A percentile compares a stretch with the other conserved stretches of the same genome.
These are phyloP conservation scores for Mycena alexandri DNA, from an alignment of 768 basidiomycete species.

Conservation along the genomic window DNA sequence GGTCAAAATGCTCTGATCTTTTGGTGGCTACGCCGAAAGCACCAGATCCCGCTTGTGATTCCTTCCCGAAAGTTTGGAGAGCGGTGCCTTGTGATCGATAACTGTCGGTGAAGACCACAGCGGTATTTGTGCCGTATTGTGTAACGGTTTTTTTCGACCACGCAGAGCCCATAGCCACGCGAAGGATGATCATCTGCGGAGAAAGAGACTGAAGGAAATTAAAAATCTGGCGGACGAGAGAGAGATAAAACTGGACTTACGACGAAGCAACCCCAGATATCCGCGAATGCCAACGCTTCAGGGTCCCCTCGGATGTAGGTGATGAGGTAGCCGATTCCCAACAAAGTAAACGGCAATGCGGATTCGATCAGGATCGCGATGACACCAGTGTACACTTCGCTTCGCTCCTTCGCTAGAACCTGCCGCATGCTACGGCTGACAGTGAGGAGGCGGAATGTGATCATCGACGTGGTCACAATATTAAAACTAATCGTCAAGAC, in stretches of 20 bases:
- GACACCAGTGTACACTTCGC: slow-evolving; percentile 46
- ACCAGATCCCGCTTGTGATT: slow-evolving; percentile 5
- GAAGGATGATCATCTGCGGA: slow-evolving; percentile 26
- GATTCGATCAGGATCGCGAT: slow-evolving; percentile 48
- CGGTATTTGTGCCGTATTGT: slow-evolving; percentile 27
- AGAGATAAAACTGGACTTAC: background rate
- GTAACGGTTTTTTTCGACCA: slow-evolving; percentile 26
- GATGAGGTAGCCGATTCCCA: slow-evolving; percentile 48
- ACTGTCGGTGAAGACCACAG: slow-evolving; percentile 22
- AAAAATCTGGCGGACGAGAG: background rate
- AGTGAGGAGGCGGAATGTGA: slow-evolving; percentile 44
- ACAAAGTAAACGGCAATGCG: slow-evolving; percentile 46
- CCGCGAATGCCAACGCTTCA: slow-evolving; percentile 37
- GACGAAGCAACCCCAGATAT: slow-evolving; percentile 28
- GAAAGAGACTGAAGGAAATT: slow-evolving; percentile 15
- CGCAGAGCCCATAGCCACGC: slow-evolving; percentile 24
- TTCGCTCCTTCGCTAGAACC: slow-evolving; percentile 37
- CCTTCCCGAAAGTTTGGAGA: slow-evolving; percentile 29
- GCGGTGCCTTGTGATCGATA: slow-evolving; percentile 6
- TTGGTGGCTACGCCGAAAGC: slow-evolving; percentile 1
- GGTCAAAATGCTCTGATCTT: slow-evolving; percentile 4
- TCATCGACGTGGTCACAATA: slow-evolving; percentile 46
- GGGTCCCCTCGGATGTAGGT: slow-evolving; percentile 48
- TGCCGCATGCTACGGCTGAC: slow-evolving; percentile 36
- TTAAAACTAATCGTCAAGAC: too few species aligned